phyloP scores from a whole-genome alignment of 2,329 filamentous ascomycete species.

The Tolypocladium endophyticum region DNA sequence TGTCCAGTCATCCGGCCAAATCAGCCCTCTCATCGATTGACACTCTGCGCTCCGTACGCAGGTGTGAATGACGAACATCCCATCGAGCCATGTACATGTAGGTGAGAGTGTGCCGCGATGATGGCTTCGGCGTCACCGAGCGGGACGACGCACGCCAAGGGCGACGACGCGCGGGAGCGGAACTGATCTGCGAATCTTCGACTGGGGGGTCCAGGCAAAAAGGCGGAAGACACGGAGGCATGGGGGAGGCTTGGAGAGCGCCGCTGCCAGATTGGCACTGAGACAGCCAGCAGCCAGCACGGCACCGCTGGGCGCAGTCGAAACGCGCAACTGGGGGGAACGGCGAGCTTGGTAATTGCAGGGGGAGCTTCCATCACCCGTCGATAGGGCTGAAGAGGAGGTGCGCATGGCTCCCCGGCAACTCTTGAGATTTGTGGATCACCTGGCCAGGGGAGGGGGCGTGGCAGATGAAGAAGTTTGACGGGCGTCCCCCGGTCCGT shows the following conservation, averaged over 20 bases:
- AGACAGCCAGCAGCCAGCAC: neutral
- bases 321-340: neutral
- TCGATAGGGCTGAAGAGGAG: constrained; percentile 9
- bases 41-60: neutral
- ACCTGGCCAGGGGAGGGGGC: neutral
- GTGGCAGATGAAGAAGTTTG: neutral
- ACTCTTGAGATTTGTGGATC: neutral
- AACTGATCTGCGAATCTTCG: neutral
- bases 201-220: neutral
- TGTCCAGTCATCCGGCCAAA: neutral
- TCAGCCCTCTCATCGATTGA: neutral
- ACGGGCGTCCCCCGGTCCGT: neutral
- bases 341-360: neutral
- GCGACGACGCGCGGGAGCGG: neutral
- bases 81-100: neutral
- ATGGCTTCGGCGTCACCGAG: constrained; percentile 2
- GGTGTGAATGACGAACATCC: neutral
- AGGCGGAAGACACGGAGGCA: neutral
- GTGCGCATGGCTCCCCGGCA: constrained; percentile 1
- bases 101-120: neutral
- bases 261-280: neutral
- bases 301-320: neutral
- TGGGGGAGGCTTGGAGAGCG: neutral
- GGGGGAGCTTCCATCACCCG: neutral
- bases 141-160: constrained; percentile 1